Evolutionary conservation across 495 filamentous ascomycete species (phyloP), one percentile per base, ranked within the genome.

Genomic region (Penicillium longicatenatum): DNA sequence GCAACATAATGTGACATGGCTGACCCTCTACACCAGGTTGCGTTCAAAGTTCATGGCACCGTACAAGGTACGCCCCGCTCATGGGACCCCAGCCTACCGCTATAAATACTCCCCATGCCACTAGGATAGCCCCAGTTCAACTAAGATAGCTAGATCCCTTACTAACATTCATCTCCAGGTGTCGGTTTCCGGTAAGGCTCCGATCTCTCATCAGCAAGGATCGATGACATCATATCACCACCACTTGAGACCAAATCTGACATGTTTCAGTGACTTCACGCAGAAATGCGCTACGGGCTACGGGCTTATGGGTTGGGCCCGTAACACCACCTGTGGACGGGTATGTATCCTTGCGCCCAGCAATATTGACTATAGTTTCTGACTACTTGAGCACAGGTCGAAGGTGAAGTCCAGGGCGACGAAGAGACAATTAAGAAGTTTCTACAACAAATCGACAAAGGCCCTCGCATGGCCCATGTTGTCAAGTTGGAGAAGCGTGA

Each of bases 351-450:
- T 31, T 33, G 49, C 52, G 14, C 16, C 60, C 7, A 31, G 37
- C 31, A 16, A 39, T 14, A 10, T 10, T 1, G 10, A 10, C 4
- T 35, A 10, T 39, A n/a, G 4, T 14, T n/a, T 7, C 37, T 39
- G 14, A 39, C 16, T 39, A 17, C 16, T 39, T 39, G 37, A 35
- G 31, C 5, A 29, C 58, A 94, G 89, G 92, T 97, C n/a, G 86
- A 89, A 69, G 93, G 93, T 41, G 93, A 97, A 74, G 91, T 87
- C 2, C 93, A 97, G 65, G 93, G 93, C 31, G 72, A 81, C 14
- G 78, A 85, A 10, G 77, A 84, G 11, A 69, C 77, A 5, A 64
- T 97, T 42, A 72, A 87, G 51, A 79, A 83, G 22, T 87, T 95
- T 49, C 69, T 97, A 11, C 85, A 89, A 60, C 86, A 90, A 58